Percentiles rank a stretch among this genome's conserved stretches.
These are phyloP conservation scores for Paraphoma sp. DNA, from an alignment of 2,329 filamentous ascomycete species.

Conservation along the genomic window DNA sequence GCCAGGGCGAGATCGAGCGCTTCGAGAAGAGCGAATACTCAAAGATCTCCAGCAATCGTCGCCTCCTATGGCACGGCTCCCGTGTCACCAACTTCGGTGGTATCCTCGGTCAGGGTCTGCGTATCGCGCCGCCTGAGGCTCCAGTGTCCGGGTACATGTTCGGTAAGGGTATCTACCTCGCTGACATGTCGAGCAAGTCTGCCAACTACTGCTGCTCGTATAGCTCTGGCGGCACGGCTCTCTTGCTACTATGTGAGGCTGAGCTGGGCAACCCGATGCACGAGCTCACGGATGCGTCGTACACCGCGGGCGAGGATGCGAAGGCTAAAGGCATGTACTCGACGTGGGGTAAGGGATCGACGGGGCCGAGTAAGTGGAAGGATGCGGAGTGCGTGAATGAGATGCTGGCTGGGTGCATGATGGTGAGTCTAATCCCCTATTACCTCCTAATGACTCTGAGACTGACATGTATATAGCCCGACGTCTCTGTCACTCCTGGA, in stretches of 20 bases:
- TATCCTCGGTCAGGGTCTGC: conserved; percentile 84
- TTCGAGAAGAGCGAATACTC: conserved; percentile 66
- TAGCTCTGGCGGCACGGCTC: conserved; percentile 70
- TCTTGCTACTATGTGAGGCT: conserved; percentile 84
- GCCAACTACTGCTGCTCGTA: conserved; percentile 74
- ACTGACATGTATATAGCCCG: conserved; percentile 28
- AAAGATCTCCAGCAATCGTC: conserved; percentile 67
- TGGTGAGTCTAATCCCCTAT: conserved; percentile 58
- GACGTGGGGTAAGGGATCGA: conserved; percentile 73
- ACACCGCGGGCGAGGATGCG: conserved; percentile 69
- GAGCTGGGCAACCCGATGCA: conserved; percentile 80
- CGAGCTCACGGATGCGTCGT: conserved; percentile 64
- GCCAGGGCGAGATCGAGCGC: conserved; percentile 72
- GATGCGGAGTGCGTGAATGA: conserved; percentile 73
- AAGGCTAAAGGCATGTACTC: conserved; percentile 66
- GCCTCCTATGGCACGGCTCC: conserved; percentile 88
- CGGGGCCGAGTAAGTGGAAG: conserved; percentile 74
- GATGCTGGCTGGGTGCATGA: conserved; percentile 70
- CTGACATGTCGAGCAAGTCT: conserved; percentile 80
- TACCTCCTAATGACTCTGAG: not conserved
- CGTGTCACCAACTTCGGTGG: conserved; percentile 84
- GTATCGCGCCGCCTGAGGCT: conserved; percentile 87
- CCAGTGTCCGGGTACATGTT: conserved; percentile 86
- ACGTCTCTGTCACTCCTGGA: conserved; percentile 51
- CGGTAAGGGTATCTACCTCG: conserved; percentile 87